Evolutionary conservation across 305 asterid genomes (phyloP).

Genomic region (Solanum hybrid): DNA sequence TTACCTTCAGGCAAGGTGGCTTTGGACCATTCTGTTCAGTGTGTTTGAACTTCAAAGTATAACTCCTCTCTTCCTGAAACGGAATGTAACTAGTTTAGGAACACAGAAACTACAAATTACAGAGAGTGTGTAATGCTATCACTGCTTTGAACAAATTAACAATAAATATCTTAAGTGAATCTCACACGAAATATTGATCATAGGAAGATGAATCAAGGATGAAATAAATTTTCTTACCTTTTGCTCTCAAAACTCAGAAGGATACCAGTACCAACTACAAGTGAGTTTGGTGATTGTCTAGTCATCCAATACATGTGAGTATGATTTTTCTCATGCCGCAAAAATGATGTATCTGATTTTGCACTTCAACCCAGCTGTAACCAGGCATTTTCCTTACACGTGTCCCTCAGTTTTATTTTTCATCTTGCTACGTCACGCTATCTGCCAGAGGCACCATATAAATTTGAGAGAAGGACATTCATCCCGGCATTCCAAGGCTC

Average conservation of each 20-base stretch:
- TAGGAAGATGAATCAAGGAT: background rate
- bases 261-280: background rate
- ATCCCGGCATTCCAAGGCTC: constrained; percentile 88
- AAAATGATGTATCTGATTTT: constrained; percentile 58
- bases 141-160: background rate
- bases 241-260: background rate
- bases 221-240: background rate
- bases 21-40: background rate
- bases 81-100: background rate
- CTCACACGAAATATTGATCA: background rate
- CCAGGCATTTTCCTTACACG: constrained; percentile 57
- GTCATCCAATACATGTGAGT: background rate
- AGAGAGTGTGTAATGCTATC: background rate
- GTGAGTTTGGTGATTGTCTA: background rate
- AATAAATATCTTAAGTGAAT: background rate
- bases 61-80: background rate
- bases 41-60: background rate
- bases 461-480: constrained; percentile 76
- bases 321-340: background rate
- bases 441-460: constrained; percentile 74
- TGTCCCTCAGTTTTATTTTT: constrained; percentile 58
- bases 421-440: constrained; percentile 77
- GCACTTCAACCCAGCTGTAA: constrained; percentile 84
- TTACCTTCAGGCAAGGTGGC: too few relatives aligned
- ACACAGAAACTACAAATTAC: background rate